Evolutionary conservation across 805 yeast species (phyloP).

Genomic region (Kuraishia molischiana): DNA sequence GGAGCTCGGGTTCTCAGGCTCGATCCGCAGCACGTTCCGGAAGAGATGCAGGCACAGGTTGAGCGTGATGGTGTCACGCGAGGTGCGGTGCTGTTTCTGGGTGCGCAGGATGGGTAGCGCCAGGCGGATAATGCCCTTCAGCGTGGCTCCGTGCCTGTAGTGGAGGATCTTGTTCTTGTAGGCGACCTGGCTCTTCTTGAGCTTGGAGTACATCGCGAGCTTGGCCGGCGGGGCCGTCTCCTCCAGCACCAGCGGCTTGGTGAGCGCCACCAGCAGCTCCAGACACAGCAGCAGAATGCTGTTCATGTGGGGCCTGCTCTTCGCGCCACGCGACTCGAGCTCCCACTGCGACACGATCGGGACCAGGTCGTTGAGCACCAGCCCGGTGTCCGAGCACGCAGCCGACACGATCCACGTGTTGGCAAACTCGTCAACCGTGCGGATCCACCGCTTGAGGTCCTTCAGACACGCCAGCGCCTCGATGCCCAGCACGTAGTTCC

Average conservation of each 20-base stretch:
- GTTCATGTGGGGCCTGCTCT: constrained; percentile 32
- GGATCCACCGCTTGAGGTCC: constrained; percentile 84
- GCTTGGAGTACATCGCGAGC: constrained; percentile 42
- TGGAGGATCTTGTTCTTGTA: constrained; percentile 65
- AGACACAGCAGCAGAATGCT: constrained; percentile 62
- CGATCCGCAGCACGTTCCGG: constrained; percentile 71
- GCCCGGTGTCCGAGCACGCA: constrained; percentile 74
- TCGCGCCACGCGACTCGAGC: constrained; percentile 17
- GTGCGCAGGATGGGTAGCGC: constrained; percentile 51
- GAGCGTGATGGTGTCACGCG: constrained; percentile 64
- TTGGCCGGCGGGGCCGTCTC: constrained; percentile 52
- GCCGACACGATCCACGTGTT: constrained; percentile 73
- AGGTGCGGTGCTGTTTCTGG: constrained; percentile 44
- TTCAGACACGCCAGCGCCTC: constrained; percentile 82
- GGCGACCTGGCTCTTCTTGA: constrained; percentile 54
- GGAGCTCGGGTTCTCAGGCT: constrained; percentile 51
- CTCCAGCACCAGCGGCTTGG: constrained; percentile 75
- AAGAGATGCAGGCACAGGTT: constrained; percentile 65
- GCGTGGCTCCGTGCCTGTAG: constrained; percentile 47
- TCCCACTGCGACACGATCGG: constrained; percentile 75
- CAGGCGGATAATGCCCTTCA: constrained; percentile 61
- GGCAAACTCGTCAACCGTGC: constrained; percentile 67
- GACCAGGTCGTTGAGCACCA: constrained; percentile 63
- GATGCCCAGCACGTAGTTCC: constrained; percentile 72
- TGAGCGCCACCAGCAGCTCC: constrained; percentile 72